phyloP scores from a whole-genome alignment of 2,329 filamentous ascomycete genomes.

The Cladosporium sp. region DNA sequence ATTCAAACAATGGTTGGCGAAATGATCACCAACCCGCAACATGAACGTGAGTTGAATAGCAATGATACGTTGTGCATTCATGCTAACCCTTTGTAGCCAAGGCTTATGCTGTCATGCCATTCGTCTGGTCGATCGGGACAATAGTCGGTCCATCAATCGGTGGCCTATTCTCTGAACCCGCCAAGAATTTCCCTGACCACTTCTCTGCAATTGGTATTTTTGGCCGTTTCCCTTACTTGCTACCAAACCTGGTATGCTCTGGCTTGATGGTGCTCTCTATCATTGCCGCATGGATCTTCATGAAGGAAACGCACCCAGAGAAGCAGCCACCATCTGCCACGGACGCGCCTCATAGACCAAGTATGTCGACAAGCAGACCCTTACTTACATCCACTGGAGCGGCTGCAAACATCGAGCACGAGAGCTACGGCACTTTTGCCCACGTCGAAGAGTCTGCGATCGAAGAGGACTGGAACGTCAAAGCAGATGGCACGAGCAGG shows the following conservation, averaged over 20 bases:
- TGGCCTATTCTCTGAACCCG: conserved; percentile 77
- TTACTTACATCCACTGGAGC: conserved; percentile 56
- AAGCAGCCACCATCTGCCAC: conserved; percentile 55
- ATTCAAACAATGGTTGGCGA: conserved; percentile 87
- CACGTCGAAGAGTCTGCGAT: conserved; percentile 50
- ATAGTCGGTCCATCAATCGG: conserved; percentile 87
- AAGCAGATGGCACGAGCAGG: conserved; percentile 41
- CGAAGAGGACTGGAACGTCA: conserved; percentile 49
- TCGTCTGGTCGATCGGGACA: conserved; percentile 87
- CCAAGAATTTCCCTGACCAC: conserved; percentile 64
- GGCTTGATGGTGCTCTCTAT: conserved; percentile 73
- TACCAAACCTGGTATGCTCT: conserved; percentile 85
- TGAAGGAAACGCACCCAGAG: conserved; percentile 86
- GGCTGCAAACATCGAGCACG: conserved; percentile 68
- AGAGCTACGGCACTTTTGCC: conserved; percentile 48
- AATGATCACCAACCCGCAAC: conserved; percentile 74
- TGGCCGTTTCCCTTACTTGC: conserved; percentile 74
- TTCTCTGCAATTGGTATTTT: conserved; percentile 70
- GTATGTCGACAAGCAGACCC: conserved; percentile 7
- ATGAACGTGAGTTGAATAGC: conserved; percentile 56
- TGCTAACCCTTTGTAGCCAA: conserved; percentile 51
- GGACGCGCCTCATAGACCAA: conserved; percentile 23
- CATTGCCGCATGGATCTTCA: conserved; percentile 69
- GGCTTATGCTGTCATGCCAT: conserved; percentile 89
- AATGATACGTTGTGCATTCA: conserved; percentile 47